Percentiles rank a stretch among this genome's conserved stretches.
Conservation (phyloP, 1,284 basidiomycete genomes). For the Trichosporon ovoides region DNA sequence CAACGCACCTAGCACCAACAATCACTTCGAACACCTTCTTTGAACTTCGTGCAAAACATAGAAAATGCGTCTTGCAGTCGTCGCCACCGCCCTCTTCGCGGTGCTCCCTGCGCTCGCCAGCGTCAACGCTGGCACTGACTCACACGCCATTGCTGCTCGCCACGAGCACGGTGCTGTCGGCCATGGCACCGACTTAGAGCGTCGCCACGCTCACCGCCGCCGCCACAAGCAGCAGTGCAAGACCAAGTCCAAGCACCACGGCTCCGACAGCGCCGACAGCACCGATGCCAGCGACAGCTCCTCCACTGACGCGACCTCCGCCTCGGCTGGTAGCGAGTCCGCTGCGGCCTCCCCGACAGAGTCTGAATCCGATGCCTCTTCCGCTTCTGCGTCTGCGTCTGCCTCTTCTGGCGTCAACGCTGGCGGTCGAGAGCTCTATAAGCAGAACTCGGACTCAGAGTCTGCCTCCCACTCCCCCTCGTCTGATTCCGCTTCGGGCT, state of each 20-base stretch:
- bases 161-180: not conserved
- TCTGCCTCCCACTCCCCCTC: not conserved
- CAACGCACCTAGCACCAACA: not conserved
- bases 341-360: not conserved
- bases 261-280: not conserved
- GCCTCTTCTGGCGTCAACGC: not conserved
- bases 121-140: not conserved
- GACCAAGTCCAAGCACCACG: not conserved
- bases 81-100: conserved; percentile 1
- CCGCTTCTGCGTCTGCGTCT: not conserved
- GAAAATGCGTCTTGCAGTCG: not conserved
- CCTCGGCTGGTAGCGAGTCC: not conserved
- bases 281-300: not conserved
- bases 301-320: not conserved
- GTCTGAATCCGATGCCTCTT: not conserved
- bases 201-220: not conserved
- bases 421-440: too few species aligned
- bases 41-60: not conserved
- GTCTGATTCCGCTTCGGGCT: not conserved
- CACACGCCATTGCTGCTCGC: too few species aligned
- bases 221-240: not conserved
- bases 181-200: not conserved
- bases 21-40: not conserved
- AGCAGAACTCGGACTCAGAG: too few species aligned
- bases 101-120: not conserved